phyloP scores from a whole-genome alignment of 176 grass and related monocot species.

The Tillandsia leiboldiana region DNA sequence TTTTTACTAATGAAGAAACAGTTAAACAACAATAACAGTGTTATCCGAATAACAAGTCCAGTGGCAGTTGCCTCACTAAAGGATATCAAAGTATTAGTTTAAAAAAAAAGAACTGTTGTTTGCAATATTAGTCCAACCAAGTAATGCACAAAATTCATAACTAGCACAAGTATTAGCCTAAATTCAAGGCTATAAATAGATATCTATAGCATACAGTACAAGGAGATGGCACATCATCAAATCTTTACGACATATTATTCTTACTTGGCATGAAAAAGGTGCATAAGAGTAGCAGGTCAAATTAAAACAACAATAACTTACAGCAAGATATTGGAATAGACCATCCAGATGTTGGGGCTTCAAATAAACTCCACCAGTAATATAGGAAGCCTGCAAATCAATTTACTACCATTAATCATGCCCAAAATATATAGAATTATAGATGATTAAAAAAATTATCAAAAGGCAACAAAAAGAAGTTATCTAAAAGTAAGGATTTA shows the following conservation, averaged over 20 bases:
- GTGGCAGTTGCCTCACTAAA: too few relatives aligned
- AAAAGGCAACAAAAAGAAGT: not conserved
- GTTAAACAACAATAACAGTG: too few relatives aligned
- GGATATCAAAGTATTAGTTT: too few relatives aligned
- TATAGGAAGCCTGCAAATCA: slow-evolving; percentile 74
- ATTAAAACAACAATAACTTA: slow-evolving; percentile 19
- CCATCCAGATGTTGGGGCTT: slow-evolving; percentile 82
- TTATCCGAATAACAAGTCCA: too few relatives aligned
- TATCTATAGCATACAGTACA: not conserved
- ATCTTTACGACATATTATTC: not conserved
- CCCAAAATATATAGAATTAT: slow-evolving; percentile 7
- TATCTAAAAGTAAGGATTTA: not conserved
- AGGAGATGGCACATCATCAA: not conserved
- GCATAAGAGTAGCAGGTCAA: not conserved
- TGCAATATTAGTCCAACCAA: too few relatives aligned
- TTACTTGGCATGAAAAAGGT: not conserved
- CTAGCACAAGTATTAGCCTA: too few relatives aligned
- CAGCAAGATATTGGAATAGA: slow-evolving; percentile 81
- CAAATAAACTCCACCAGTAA: slow-evolving; percentile 91
- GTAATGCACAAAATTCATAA: too few relatives aligned
- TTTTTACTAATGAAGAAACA: too few relatives aligned
- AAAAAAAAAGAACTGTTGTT: too few relatives aligned
- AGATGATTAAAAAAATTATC: too few relatives aligned
- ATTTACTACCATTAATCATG: slow-evolving; percentile 12
- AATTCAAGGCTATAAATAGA: too few relatives aligned